Percentiles rank a stretch among this genome's conserved stretches.
Evolutionary conservation across 495 filamentous ascomycete genomes (phyloP).

Genomic region (Letharia lupina): DNA sequence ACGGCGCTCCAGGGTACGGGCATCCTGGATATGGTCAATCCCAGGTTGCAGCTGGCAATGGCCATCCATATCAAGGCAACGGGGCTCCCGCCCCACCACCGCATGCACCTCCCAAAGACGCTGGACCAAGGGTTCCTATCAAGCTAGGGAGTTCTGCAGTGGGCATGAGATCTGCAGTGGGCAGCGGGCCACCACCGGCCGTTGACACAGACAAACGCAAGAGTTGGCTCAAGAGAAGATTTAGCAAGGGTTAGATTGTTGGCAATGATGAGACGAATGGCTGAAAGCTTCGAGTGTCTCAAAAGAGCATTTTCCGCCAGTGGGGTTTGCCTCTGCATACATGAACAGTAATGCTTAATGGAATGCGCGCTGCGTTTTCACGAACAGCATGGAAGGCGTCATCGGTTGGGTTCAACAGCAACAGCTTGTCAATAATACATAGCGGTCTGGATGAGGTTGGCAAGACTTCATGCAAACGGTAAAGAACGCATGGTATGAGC

Average conservation of each 20-base stretch:
- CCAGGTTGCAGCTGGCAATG: conserved; percentile 21
- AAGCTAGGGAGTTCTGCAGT: conserved; percentile 24
- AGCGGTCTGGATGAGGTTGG: conserved; percentile 6
- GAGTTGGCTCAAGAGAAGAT: conserved; percentile 78
- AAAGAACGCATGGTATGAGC: conserved; percentile 8
- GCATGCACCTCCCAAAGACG: conserved; percentile 24
- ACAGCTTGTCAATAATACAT: conserved; percentile 14
- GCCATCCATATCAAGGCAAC: conserved; percentile 25
- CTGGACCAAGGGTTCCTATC: conserved; percentile 18
- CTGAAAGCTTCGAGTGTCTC: conserved; percentile 16
- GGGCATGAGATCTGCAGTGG: conserved; percentile 16
- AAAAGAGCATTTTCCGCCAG: conserved; percentile 4
- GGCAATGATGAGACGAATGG: conserved; percentile 16
- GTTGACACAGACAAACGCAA: conserved; percentile 61
- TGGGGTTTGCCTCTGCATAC: background rate
- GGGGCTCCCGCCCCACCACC: conserved; percentile 30
- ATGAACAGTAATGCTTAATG: conserved; percentile 20
- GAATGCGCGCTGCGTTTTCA: conserved; percentile 10
- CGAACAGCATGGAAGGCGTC: conserved; percentile 16
- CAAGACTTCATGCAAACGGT: background rate
- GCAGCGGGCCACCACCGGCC: conserved; percentile 29
- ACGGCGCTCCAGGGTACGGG: conserved; percentile 25
- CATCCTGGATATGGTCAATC: conserved; percentile 23
- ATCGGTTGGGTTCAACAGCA: conserved; percentile 17
- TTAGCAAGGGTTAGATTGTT: conserved; percentile 52